phyloP scores from a whole-genome alignment of 2,329 filamentous ascomycete genomes.

The Botrytis hyacinthi region DNA sequence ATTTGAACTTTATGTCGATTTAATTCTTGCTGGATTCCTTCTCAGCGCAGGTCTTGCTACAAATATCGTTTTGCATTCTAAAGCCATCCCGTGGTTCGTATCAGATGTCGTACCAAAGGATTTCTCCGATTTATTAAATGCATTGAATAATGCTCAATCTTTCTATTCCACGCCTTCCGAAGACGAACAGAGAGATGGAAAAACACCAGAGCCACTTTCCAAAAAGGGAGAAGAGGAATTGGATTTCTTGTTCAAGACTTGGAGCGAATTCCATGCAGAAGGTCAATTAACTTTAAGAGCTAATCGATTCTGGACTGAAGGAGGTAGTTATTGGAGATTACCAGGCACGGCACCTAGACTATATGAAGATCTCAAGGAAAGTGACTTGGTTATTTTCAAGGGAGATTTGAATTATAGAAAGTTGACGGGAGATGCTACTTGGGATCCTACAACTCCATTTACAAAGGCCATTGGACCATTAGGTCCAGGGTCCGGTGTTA shows the following conservation, averaged over 20 bases:
- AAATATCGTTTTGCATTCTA: slow-evolving; percentile 83
- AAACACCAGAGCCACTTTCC: slow-evolving; percentile 59
- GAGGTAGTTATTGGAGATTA: slow-evolving; percentile 84
- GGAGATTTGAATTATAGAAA: slow-evolving; percentile 97
- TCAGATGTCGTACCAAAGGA: slow-evolving; percentile 88
- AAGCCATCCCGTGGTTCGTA: slow-evolving; percentile 97
- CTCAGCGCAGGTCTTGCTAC: slow-evolving; percentile 83
- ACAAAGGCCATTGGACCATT: slow-evolving; percentile 80
- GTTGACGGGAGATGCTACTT: slow-evolving; percentile 77
- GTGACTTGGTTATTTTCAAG: slow-evolving; percentile 93
- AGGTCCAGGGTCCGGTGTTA: slow-evolving; percentile 76
- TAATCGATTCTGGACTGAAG: slow-evolving; percentile 88
- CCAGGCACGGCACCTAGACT: slow-evolving; percentile 66
- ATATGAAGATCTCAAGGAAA: slow-evolving; percentile 73
- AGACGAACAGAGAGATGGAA: slow-evolving; percentile 58
- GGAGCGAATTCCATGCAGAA: slow-evolving; percentile 76
- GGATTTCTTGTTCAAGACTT: slow-evolving; percentile 76
- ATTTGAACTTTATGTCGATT: slow-evolving; percentile 94
- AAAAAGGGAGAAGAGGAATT: slow-evolving; percentile 67
- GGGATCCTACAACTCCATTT: slow-evolving; percentile 88
- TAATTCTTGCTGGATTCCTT: slow-evolving; percentile 88
- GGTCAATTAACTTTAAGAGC: slow-evolving; percentile 80
- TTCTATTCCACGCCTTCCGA: slow-evolving; percentile 78
- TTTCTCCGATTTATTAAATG: slow-evolving; percentile 77
- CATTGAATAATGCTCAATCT: slow-evolving; percentile 69